A percentile compares a stretch with the other conserved stretches of the same genome.
Conservation (phyloP, 2,329 filamentous ascomycete genomes). For the Talaromyces funiculosus region DNA sequence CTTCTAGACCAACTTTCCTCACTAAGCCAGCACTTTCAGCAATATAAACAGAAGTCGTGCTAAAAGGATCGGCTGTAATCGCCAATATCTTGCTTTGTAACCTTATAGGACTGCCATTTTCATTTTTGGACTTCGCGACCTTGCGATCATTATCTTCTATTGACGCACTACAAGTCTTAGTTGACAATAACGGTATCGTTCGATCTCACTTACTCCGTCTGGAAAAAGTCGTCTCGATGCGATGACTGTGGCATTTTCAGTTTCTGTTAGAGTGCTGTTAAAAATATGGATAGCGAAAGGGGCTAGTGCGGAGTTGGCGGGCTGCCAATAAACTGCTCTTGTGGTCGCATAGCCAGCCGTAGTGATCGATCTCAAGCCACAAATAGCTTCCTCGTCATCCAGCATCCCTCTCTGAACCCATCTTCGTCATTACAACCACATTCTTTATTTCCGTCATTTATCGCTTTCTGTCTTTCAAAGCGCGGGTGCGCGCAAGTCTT, state of each 20-base stretch:
- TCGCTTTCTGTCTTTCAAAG: constrained; percentile 14
- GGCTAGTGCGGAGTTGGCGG: background rate
- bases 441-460: constrained; percentile 17
- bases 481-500: constrained; percentile 30
- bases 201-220: constrained; percentile 65
- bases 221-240: constrained; percentile 80
- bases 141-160: constrained; percentile 54
- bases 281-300: background rate
- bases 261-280: background rate
- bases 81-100: constrained; percentile 84
- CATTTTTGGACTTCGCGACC: constrained; percentile 71
- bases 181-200: background rate
- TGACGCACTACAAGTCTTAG: constrained; percentile 38
- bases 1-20: constrained; percentile 67
- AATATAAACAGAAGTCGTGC: constrained; percentile 61
- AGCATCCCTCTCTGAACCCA: constrained; percentile 21
- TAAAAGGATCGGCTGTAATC: constrained; percentile 61
- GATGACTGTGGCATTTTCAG: constrained; percentile 58
- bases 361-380: constrained; percentile 18
- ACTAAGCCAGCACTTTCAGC: constrained; percentile 83
- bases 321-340: constrained; percentile 2
- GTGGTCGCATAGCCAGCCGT: constrained; percentile 11
- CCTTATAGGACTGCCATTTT: constrained; percentile 71
- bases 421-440: constrained; percentile 15
- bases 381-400: constrained; percentile 14